Conservation (phyloP, 2,329 filamentous ascomycete species). For the Cercospora berteroae region DNA sequence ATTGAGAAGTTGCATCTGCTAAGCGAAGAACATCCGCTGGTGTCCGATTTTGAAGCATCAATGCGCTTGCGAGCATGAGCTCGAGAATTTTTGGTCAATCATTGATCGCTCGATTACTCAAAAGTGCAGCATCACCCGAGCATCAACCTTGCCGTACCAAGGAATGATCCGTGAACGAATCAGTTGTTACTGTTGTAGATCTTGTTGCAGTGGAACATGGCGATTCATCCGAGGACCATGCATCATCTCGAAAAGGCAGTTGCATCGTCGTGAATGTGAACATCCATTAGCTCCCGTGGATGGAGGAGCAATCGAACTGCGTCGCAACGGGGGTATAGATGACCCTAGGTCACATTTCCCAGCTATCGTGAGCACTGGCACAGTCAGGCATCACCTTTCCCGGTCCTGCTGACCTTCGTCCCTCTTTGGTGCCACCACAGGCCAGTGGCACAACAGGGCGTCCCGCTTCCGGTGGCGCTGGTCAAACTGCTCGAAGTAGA, state of each 20-base stretch:
- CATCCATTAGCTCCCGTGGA: background rate
- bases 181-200: background rate
- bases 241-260: background rate
- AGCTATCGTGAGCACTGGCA: background rate
- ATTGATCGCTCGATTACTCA: background rate
- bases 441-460: background rate
- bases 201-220: background rate
- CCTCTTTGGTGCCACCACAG: background rate
- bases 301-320: background rate
- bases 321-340: background rate
- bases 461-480: background rate
- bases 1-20: background rate
- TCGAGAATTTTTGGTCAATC: background rate
- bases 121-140: background rate
- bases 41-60: background rate
- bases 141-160: background rate
- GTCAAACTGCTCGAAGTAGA: background rate
- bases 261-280: background rate
- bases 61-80: background rate
- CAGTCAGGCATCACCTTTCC: background rate
- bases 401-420: background rate
- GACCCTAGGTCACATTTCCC: background rate
- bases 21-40: slow-evolving; percentile 5
- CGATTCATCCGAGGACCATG: background rate
- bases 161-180: background rate